A percentile compares a stretch with the other conserved stretches of the same genome.
These are phyloP conservation scores for Trametes elegans DNA, from an alignment of 768 basidiomycete species.

Conservation along the genomic window DNA sequence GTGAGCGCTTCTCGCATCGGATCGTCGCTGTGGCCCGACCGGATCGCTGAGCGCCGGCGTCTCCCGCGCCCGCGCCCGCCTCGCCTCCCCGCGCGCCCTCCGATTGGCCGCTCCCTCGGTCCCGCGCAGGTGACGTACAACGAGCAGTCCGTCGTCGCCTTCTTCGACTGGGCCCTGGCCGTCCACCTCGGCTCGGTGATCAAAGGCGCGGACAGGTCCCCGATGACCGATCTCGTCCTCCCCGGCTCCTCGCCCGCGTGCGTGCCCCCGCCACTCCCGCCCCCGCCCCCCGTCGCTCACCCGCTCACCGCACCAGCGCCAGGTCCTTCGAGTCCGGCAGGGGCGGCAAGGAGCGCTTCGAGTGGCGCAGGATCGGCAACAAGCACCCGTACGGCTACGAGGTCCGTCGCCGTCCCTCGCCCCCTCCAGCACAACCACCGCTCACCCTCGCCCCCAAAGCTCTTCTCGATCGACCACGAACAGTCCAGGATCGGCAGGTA, in stretches of 20 bases:
- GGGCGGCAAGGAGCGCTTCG: slow-evolving; percentile 55
- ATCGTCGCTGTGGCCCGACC: slow-evolving; percentile 6
- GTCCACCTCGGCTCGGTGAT: slow-evolving; percentile 42
- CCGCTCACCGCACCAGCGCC: slow-evolving; percentile 40
- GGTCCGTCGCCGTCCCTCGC: slow-evolving; percentile 45
- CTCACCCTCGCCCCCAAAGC: neutral
- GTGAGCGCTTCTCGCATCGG: slow-evolving; percentile 32
- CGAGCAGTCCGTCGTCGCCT: slow-evolving; percentile 48
- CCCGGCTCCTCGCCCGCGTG: slow-evolving; percentile 52
- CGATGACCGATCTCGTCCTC: slow-evolving; percentile 63
- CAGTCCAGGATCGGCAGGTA: slow-evolving; percentile 53
- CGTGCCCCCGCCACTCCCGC: slow-evolving; percentile 14
- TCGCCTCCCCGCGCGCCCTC: slow-evolving; percentile 1
- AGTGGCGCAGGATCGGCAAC: slow-evolving; percentile 59
- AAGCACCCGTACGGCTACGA: slow-evolving; percentile 53
- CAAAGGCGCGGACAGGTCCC: slow-evolving; percentile 50
- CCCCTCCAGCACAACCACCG: slow-evolving; percentile 2
- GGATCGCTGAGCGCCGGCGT: slow-evolving; percentile 7
- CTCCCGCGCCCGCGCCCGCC: slow-evolving; percentile 9
- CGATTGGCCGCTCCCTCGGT: slow-evolving; percentile 29
- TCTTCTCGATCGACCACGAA: slow-evolving; percentile 36
- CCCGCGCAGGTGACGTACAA: slow-evolving; percentile 23
- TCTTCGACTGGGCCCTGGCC: slow-evolving; percentile 44
- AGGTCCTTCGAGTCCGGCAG: slow-evolving; percentile 50
- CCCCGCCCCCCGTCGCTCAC: slow-evolving; percentile 15